Evolutionary conservation across 1,284 basidiomycete species (phyloP).

Genomic region (Rhodotorula sp.): DNA sequence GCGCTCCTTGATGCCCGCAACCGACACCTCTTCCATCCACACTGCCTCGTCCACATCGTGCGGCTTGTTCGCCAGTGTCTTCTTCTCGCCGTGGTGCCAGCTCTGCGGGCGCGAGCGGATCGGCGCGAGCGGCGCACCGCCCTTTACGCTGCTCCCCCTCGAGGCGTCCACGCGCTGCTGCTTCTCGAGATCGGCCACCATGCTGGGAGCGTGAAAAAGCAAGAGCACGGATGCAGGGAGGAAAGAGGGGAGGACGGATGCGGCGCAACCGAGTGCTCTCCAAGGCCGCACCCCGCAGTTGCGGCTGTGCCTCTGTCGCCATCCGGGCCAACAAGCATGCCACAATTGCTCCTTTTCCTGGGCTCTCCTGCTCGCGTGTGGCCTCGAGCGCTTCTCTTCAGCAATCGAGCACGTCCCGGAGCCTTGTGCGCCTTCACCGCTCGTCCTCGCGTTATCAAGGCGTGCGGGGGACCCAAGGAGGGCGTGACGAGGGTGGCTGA

Average conservation of each 20-base stretch:
- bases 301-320: too few species aligned
- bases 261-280: neutral
- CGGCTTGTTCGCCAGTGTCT: slow-evolving; percentile 18
- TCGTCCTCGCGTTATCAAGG: too few species aligned
- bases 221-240: neutral
- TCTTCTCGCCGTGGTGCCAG: neutral
- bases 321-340: too few species aligned
- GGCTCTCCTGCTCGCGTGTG: too few species aligned
- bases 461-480: too few species aligned
- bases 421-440: too few species aligned
- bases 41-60: slow-evolving; percentile 13
- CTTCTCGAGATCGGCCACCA: slow-evolving; percentile 8
- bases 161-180: neutral
- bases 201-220: neutral
- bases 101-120: neutral
- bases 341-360: too few species aligned
- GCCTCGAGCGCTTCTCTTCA: too few species aligned
- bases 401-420: too few species aligned
- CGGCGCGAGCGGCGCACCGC: neutral
- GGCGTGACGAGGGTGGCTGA: too few species aligned
- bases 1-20: slow-evolving; percentile 28
- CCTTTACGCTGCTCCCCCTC: neutral
- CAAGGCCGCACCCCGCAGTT: too few species aligned
- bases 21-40: slow-evolving; percentile 18
- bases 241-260: neutral